These are phyloP conservation scores for Hymenoscyphus salicellus DNA, from an alignment of 2,329 filamentous ascomycete species.

Conservation along the genomic window DNA sequence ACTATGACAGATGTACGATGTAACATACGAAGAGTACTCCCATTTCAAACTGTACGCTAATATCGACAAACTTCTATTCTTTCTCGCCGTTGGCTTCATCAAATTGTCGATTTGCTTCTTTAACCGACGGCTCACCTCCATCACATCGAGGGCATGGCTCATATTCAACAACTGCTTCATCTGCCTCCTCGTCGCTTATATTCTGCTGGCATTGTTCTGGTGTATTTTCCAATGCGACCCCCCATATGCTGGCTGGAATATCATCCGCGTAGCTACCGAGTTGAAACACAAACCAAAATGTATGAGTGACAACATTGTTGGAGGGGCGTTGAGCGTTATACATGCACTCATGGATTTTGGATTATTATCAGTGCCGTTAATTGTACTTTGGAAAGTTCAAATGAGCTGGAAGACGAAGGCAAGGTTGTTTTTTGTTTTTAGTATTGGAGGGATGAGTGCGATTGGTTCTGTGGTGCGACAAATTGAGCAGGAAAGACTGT, in stretches of 20 bases:
- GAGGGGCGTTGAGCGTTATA: neutral
- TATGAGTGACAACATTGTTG: neutral
- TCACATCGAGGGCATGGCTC: neutral
- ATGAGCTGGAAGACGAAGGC: constrained; percentile 1
- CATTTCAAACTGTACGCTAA: neutral
- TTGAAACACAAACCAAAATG: neutral
- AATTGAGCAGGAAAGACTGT: neutral
- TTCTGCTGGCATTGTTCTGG: neutral
- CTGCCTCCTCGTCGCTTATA: neutral
- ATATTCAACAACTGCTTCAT: constrained; percentile 2
- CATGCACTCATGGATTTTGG: neutral
- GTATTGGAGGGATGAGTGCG: constrained; percentile 1
- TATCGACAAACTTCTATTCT: neutral
- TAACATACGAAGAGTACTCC: constrained; percentile 1
- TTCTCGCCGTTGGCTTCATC: neutral
- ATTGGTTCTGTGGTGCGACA: neutral
- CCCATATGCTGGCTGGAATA: neutral
- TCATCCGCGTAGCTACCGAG: neutral
- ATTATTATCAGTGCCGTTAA: neutral
- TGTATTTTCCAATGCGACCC: neutral
- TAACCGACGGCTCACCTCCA: neutral
- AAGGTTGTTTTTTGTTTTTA: neutral
- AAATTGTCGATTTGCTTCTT: neutral
- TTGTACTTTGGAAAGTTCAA: neutral
- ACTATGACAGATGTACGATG: neutral